Conservation (phyloP, 75 land plant genomes). For the Sequoiadendron giganteum region DNA sequence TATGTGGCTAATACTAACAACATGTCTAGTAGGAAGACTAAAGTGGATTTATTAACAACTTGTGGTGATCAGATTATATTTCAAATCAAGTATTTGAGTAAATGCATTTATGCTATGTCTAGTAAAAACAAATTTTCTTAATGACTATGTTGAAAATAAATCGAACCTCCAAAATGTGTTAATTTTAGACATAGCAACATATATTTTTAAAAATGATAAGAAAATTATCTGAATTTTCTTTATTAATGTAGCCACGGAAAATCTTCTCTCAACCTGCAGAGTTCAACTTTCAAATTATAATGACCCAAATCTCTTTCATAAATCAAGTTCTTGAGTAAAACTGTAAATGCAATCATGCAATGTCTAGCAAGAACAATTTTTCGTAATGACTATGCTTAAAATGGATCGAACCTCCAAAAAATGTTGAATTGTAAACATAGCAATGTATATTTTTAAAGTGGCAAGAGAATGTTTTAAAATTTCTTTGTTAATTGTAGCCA, state of each 20-base stretch:
- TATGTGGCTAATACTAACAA: not conserved
- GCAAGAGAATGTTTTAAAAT: no score
- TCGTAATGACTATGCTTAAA: not conserved
- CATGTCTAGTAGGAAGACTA: not conserved
- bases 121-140: not conserved
- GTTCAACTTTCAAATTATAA: not conserved
- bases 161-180: not conserved
- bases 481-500: not conserved
- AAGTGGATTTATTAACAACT: not conserved
- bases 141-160: not conserved
- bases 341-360: no score
- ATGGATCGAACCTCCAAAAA: not conserved
- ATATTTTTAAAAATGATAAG: not conserved
- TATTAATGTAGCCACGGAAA: not conserved
- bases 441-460: not conserved
- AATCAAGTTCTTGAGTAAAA: not conserved
- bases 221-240: not conserved
- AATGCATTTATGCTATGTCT: not conserved
- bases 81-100: not conserved
- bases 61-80: not conserved
- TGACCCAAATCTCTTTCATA: not conserved
- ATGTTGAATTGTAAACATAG: not conserved
- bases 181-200: not conserved
- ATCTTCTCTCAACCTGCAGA: not conserved
- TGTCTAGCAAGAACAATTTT: no score